Evolutionary conservation across 2,329 filamentous ascomycete genomes (phyloP), one percentile per base, ranked within the genome.

Genomic region (Epichloe scottii): DNA sequence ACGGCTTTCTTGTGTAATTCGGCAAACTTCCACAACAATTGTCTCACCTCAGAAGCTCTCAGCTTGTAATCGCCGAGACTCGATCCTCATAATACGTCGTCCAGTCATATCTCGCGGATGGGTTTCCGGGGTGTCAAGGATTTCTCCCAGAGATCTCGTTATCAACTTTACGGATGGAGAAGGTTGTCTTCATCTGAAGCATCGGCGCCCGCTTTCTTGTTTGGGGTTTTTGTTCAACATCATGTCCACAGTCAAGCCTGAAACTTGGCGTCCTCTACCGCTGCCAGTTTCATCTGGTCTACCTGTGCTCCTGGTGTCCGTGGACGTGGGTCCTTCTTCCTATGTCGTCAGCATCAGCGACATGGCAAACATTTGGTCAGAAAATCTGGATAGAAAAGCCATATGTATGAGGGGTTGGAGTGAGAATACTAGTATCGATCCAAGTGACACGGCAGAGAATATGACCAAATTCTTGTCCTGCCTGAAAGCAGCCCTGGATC

Each of bases 261-360:
- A 40, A 15, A 61, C 62, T 57, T 81, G 77, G 77, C 67, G 69
- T 48, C 70, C 70, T 34, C 61, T 72, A 35, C 53, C 64, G 15
- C 47, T 58, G 19, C 43, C 46, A 19, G 41, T 30, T 26, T 70
- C 70, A 37, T 59, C 66, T 12, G 65, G 66, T 17, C 57, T 81
- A 5, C 85, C 84, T 11, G 70, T 75, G 38, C 72, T 90, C 7
- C 71, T 90, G 35, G 71, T 85, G 42, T 85, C 84, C 54, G 70
- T 77, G 19, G 60, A 65, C 30, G 81, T 85, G 59, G 68, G 68
- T 5, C 48, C 69, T 15, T 66, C 73, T 21, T 75, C 79, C 11
- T 90, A 90, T 67, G 74, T 69, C 2, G 63, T 90, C 30, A 74
- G 79, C 52, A 62, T 91, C 39, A 88, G 85, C 2, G 87, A 91